Base-by-base conservation (phyloP, 1,284 basidiomycete species). In the Trametes sp. region DNA sequence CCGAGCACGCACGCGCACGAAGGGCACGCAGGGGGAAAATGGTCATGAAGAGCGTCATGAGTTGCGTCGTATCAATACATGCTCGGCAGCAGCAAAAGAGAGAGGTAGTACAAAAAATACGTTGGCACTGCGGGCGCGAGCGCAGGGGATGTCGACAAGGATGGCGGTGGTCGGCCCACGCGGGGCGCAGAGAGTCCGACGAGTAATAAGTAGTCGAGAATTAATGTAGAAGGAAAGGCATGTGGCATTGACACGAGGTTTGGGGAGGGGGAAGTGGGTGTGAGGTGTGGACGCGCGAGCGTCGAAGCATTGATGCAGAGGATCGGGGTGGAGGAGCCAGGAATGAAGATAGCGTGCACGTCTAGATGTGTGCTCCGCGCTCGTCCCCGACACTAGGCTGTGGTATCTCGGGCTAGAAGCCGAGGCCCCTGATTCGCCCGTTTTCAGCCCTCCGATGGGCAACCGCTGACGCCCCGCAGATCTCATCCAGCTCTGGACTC, bases 351-450 rank as follows among this genome's bases (percentile, higher is more conserved):
- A n/a, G n/a, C n/a, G n/a, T n/a, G 45, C 57, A 58, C 49, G 57
- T 58, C 49, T 58, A 58, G 36, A 21, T 36, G 35, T 38, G 51
- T 24, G 51, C 51, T 53, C 35, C 51, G 23, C 26, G 36, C 33
- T 14, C 46, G 38, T 14, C 38, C 38, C 38, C 16, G 16, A 19
- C 38, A 19, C 16, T 7, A n/a, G 24, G 24, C 24, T 16, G 24
- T 46, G 23, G 24, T 9, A 14, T 46, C 21, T 11, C 13, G 45
- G 10, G 11, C 45, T 14, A 11, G 24, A 6, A 10, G 24, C 10
- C 23, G 21, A 19, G 9, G 7, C 23, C 8, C 10, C 42, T 21
- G n/a, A 24, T 16, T 21, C 8, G 42, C 42, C 7, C 4, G 16
- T 41, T 41, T 41, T 41, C 13, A 19, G 38, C 38, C 38, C 38